Conservation (phyloP, 2,329 filamentous ascomycete species). For the Aureobasidium sp. region DNA sequence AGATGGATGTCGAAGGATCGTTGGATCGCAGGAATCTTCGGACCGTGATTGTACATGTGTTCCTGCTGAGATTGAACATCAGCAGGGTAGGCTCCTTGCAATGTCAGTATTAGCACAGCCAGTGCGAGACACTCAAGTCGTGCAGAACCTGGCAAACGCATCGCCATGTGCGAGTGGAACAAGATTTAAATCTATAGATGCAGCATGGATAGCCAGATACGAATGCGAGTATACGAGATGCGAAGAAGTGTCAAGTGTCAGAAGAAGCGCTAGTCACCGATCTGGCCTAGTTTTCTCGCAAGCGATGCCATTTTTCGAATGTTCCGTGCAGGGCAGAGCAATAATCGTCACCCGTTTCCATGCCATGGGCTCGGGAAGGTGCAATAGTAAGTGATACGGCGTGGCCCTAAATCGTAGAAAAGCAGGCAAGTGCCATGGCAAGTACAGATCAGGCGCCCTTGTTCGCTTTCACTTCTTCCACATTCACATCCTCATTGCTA, state of each 20-base stretch:
- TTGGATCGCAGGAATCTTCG: neutral
- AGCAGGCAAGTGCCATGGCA: neutral
- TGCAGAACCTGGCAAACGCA: neutral
- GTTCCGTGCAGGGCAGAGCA: neutral
- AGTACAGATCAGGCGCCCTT: neutral
- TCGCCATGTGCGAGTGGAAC: neutral
- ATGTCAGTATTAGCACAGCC: neutral
- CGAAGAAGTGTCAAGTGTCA: neutral
- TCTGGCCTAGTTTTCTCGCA: neutral
- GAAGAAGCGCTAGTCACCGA: neutral
- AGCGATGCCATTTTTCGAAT: conserved; percentile 1
- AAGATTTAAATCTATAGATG: neutral
- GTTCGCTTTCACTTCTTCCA: neutral
- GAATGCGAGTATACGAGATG: neutral
- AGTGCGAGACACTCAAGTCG: neutral
- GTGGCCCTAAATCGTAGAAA: neutral
- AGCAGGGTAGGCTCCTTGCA: too few relatives aligned
- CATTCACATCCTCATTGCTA: neutral
- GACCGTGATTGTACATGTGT: neutral
- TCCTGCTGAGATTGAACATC: neutral
- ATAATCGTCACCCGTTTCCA: neutral
- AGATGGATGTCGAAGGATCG: neutral
- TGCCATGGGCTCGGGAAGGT: neutral
- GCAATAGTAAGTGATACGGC: neutral
- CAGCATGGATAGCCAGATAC: neutral